Base-by-base conservation (phyloP, 352 stramenopile genomes). In the Globisporangium middletonii region DNA sequence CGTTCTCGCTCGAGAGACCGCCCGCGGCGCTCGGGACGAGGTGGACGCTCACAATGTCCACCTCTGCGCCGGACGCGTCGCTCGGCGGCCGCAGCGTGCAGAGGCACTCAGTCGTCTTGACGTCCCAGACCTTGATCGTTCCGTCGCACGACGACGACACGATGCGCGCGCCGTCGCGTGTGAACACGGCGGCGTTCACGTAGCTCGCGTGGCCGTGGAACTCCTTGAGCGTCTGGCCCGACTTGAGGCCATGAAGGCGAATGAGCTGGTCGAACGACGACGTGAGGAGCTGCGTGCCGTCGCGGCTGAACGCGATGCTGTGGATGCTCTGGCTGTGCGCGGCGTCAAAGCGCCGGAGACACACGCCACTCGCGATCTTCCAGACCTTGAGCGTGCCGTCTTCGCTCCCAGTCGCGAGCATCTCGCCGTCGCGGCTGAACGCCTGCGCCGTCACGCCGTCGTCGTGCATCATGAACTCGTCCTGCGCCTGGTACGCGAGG, bases 381-480 rank as follows among this genome's bases (percentile, higher is more conserved):
- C 93, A 98, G 28, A 98, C 81, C 61, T 96, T 96, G 9, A 98
- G 65, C 33, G 82, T 88, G 19, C 93, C 94, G 35, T 89, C 72
- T 38, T 88, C 74, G 55, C 88, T 94, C 0, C 85, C 89, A 2
- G 85, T 96, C 6, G 89, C 95, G 38, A 98, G 69, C 52, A 97
- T 57, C 27, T 88, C 76, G 43, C 83, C 83, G 63, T 98, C 89
- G 13, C 78, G 76, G 45, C 82, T 97, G 51, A 97, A 86, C 16
- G 83, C 80, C 64, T 97, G 75, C 0, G 87, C 88, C 9, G 93
- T 86, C 33, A 98, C 83, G 35, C 87, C 78, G 16, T 67, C 60
- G 18, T 95, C 86, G 66, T 98, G 90, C 79, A 97, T 95, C 69
- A 98, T 91, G 50, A 97, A 94, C 58, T 98, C 89, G 19, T 97